Conservation (phyloP, 805 yeast genomes). For the Candida alai region DNA sequence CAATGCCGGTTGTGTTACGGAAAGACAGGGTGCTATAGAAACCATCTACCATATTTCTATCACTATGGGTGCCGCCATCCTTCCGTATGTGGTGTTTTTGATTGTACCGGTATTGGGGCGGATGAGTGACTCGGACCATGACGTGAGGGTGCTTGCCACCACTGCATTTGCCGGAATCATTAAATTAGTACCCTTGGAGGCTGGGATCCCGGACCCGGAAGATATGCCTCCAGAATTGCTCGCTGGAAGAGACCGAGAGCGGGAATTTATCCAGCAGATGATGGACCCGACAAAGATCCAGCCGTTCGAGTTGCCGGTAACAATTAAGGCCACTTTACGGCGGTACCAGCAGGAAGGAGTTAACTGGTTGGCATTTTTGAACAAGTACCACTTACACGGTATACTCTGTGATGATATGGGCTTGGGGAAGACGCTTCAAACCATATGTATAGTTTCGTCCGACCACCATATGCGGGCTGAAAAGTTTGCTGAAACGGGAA, state of each 20-base stretch:
- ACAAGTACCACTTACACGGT: conserved; percentile 94
- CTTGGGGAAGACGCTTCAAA: conserved; percentile 92
- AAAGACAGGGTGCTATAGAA: conserved; percentile 93
- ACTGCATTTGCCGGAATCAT: conserved; percentile 96
- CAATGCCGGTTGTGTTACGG: conserved; percentile 64
- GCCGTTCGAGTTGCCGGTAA: conserved; percentile 83
- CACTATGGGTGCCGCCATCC: conserved; percentile 81
- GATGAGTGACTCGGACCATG: conserved; percentile 92
- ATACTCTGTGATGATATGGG: conserved; percentile 99
- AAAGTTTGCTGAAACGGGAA: conserved; percentile 55
- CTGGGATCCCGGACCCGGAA: conserved; percentile 93
- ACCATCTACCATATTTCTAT: conserved; percentile 79
- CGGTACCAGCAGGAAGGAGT: conserved; percentile 98
- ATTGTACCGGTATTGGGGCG: conserved; percentile 96
- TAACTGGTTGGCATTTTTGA: conserved; percentile 94
- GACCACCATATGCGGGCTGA: conserved; percentile 86
- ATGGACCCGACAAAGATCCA: conserved; percentile 92
- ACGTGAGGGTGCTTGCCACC: conserved; percentile 86
- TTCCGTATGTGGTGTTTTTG: conserved; percentile 92
- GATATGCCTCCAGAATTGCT: conserved; percentile 83
- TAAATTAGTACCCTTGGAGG: conserved; percentile 92
- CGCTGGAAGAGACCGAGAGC: conserved; percentile 86
- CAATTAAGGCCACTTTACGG: conserved; percentile 87
- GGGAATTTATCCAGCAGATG: conserved; percentile 95
- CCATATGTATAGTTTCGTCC: conserved; percentile 94